phyloP scores from a whole-genome alignment of 2,329 filamentous ascomycete species.

The Colletotrichum neosansevieriae region DNA sequence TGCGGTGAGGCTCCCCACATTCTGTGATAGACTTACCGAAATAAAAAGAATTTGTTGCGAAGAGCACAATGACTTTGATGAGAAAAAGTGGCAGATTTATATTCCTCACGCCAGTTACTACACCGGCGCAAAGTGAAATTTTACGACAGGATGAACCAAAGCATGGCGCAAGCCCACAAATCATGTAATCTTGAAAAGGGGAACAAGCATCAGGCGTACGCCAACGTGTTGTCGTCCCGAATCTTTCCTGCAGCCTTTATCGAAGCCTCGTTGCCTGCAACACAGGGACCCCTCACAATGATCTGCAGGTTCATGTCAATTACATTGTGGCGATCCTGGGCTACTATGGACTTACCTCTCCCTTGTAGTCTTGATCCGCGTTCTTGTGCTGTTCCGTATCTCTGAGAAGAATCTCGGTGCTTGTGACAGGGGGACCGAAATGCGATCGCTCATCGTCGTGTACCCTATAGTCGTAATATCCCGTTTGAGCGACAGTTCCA shows the following conservation, averaged over 20 bases:
- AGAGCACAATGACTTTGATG: not conserved
- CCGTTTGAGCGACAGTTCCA: conserved; percentile 88
- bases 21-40: too few species aligned
- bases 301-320: conserved; percentile 61
- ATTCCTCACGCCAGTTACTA: not conserved
- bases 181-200: not conserved
- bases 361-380: conserved; percentile 70
- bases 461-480: conserved; percentile 86
- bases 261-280: conserved; percentile 74
- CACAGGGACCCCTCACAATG: conserved; percentile 77
- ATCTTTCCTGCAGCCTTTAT: conserved; percentile 75
- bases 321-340: conserved; percentile 16
- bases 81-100: not conserved
- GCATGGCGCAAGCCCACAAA: not conserved
- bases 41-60: too few species aligned
- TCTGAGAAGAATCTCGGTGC: conserved; percentile 80
- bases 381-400: conserved; percentile 72
- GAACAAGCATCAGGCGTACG: conserved; percentile 57
- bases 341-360: conserved; percentile 66
- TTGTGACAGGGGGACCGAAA: conserved; percentile 86
- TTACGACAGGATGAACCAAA: not conserved
- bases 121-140: not conserved
- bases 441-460: conserved; percentile 65
- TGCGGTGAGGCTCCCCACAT: too few species aligned
- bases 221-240: conserved; percentile 79